Conservation (phyloP, 352 stramenopile species). For the Phytophthora cactorum region DNA sequence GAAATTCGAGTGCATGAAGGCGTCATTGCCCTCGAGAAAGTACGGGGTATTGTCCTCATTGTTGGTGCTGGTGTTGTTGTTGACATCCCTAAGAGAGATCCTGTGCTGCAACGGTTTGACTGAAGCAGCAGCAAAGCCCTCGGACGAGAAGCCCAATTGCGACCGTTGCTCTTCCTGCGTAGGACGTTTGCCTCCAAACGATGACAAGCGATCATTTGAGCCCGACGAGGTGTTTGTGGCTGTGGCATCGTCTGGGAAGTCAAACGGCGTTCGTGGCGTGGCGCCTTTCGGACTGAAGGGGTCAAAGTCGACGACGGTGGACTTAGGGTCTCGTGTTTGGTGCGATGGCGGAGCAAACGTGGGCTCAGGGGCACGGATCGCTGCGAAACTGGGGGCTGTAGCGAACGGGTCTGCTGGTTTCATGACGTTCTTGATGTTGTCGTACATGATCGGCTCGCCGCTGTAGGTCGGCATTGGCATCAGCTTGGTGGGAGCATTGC, state of each 20-base stretch:
- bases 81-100: conserved; percentile 56
- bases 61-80: conserved; percentile 18
- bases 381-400: conserved; percentile 31
- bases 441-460: conserved; percentile 59
- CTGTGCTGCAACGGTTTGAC: conserved; percentile 22
- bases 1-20: conserved; percentile 69
- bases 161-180: conserved; percentile 73
- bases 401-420: conserved; percentile 59
- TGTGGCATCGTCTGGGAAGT: conserved; percentile 37
- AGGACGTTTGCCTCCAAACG: conserved; percentile 46
- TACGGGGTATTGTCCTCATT: conserved; percentile 56
- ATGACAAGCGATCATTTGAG: conserved; percentile 43
- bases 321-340: conserved; percentile 37
- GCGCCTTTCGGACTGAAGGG: conserved; percentile 67
- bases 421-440: conserved; percentile 71
- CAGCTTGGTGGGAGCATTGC: conserved; percentile 19
- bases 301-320: conserved; percentile 76
- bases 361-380: conserved; percentile 36
- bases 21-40: conserved; percentile 66
- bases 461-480: conserved; percentile 45
- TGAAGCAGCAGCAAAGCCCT: conserved; percentile 45
- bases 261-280: conserved; percentile 58
- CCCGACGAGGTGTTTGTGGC: conserved; percentile 21
- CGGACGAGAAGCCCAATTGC: conserved; percentile 60
- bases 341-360: conserved; percentile 30